These are phyloP conservation scores for Suhomyces guaymorum DNA, from an alignment of 1,139 yeast genomes.

Conservation along the genomic window DNA sequence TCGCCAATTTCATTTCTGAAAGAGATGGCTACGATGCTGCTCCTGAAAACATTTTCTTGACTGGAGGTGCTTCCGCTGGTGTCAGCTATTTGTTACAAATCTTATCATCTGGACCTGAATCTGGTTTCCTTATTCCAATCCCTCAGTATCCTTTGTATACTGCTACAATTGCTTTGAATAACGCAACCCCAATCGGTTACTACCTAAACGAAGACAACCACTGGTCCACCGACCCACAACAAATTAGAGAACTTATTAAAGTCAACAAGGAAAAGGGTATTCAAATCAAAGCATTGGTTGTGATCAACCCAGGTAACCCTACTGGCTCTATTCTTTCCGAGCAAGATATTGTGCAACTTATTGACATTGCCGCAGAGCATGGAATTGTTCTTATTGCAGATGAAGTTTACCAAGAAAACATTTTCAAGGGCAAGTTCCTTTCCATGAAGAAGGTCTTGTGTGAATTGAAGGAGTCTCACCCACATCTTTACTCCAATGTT, in stretches of 20 bases:
- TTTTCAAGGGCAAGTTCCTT: slow-evolving; percentile 65
- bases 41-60: slow-evolving; percentile 74
- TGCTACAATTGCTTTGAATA: slow-evolving; percentile 81
- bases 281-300: slow-evolving; percentile 77
- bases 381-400: slow-evolving; percentile 93
- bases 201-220: slow-evolving; percentile 73
- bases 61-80: slow-evolving; percentile 93
- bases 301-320: slow-evolving; percentile 97
- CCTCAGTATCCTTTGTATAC: slow-evolving; percentile 98
- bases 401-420: slow-evolving; percentile 94
- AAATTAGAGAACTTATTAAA: slow-evolving; percentile 57
- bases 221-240: slow-evolving; percentile 81
- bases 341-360: slow-evolving; percentile 66
- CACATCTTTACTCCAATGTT: slow-evolving; percentile 62
- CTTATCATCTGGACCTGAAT: slow-evolving; percentile 60
- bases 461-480: slow-evolving; percentile 54
- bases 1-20: slow-evolving; percentile 73
- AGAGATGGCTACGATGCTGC: slow-evolving; percentile 66
- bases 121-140: slow-evolving; percentile 91
- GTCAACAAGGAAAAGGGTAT: slow-evolving; percentile 57
- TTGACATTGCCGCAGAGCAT: slow-evolving; percentile 77
- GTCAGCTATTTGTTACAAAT: slow-evolving; percentile 75
- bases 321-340: slow-evolving; percentile 80
- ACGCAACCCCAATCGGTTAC: slow-evolving; percentile 85
- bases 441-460: slow-evolving; percentile 71